These are phyloP conservation scores for Hapsidospora chrysogenum DNA, from an alignment of 495 filamentous ascomycete species.

Conservation along the genomic window DNA sequence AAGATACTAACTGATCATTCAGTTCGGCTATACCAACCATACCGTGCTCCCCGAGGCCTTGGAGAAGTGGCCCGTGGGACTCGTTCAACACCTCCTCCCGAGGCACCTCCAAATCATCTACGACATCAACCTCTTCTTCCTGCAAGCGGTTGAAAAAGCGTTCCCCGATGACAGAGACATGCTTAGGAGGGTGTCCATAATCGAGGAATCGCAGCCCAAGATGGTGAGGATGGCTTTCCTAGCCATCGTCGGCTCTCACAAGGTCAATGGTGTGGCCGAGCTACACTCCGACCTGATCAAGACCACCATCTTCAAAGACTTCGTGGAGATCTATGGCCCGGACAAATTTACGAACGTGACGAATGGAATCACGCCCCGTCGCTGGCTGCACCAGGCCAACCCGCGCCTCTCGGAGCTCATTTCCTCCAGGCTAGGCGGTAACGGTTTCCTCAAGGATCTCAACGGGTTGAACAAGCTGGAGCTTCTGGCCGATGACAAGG, in stretches of 20 bases:
- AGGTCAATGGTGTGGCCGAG: constrained; percentile 96
- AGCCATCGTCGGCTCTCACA: constrained; percentile 93
- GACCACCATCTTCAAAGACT: constrained; percentile 98
- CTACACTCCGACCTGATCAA: constrained; percentile 93
- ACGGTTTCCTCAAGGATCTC: constrained; percentile 76
- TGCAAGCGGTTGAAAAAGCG: constrained; percentile 72
- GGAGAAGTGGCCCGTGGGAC: constrained; percentile 94
- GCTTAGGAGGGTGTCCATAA: constrained; percentile 74
- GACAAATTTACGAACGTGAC: constrained; percentile 99
- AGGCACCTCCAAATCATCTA: constrained; percentile 97
- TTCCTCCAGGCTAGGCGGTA: constrained; percentile 66
- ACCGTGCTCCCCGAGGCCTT: constrained; percentile 92
- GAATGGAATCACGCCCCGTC: constrained; percentile 86
- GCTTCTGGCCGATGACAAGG: constrained; percentile 60
- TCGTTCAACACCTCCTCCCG: constrained; percentile 83
- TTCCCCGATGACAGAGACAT: constrained; percentile 85
- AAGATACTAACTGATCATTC: constrained; percentile 7
- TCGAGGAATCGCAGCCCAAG: constrained; percentile 94
- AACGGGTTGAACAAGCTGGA: constrained; percentile 75
- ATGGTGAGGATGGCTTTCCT: constrained; percentile 95
- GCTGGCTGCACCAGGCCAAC: constrained; percentile 97
- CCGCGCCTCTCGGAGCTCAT: constrained; percentile 84
- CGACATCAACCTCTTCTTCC: constrained; percentile 89
- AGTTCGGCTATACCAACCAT: constrained; percentile 95
- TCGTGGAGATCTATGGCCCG: constrained; percentile 79